Base-by-base conservation (phyloP, 1,284 basidiomycete species). In the Leccinum subfulvum region DNA sequence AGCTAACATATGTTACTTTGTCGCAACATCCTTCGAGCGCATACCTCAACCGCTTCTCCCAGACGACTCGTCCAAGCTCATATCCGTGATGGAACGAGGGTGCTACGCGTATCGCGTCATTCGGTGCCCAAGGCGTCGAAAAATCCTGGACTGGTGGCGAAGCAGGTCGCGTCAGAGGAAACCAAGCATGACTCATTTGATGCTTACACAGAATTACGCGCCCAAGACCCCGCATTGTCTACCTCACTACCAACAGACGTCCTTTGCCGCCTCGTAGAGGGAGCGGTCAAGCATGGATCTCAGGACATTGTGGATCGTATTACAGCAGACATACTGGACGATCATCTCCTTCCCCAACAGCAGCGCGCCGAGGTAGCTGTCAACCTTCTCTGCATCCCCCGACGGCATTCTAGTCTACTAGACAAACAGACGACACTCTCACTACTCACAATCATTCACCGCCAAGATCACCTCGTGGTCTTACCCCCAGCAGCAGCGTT, bases 1-100 rank as follows among this genome's bases (percentile, higher is more conserved):
- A 84, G 82, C 75, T 85, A 78, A 84, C 82, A 79, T 83, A 85
- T 85, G 82, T 84, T 78, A 73, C 76, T 81, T 81, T 83, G 83
- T 78, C 83, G 81, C 74, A 80, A 76, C 73, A 73, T 81, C 65
- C 71, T 75, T 66, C 75, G 71, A 77, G 74, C 75, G 71, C 74
- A 75, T 72, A 67, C 75, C 66, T 66, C 71, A 63, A 74, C 71
- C 62, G 61, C 59, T 64, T 63, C 61, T 35, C 52, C 62, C 39
- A 65, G 66, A 65, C 75, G 60, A 65, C 59, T 70, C 66, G 58
- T 67, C 62, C 64, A 68, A 68, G 63, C 58, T 39, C 66, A 66
- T 58, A 70, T 64, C 51, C 75, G 69, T 59, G 33, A 37, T 14
- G 14, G 37, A 37, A 37, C 37, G 59, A 72, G 65, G 39, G 66